Conservation (phyloP, 2,329 filamentous ascomycete genomes). For the Aspergillus clavatus region DNA sequence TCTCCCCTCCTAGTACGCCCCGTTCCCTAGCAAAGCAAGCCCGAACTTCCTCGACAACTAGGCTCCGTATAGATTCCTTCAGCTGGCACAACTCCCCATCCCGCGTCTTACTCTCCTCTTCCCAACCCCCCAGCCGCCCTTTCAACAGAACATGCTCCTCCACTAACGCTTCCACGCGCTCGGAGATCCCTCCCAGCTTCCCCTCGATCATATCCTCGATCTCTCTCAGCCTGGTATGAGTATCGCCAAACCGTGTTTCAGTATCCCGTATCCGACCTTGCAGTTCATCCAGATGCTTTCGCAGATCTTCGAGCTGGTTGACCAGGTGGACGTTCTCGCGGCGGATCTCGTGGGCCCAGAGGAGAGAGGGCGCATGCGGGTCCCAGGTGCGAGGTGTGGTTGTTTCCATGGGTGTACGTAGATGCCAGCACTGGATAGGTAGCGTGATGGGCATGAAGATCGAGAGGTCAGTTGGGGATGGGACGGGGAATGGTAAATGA, state of each 20-base stretch:
- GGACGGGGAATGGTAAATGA: no score
- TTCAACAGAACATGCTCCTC: neutral
- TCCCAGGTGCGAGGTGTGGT: conserved; percentile 1
- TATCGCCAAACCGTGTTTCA: neutral
- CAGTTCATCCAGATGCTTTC: conserved; percentile 5
- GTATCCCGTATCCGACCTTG: neutral
- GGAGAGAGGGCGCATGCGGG: conserved; percentile 20
- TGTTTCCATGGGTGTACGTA: conserved; percentile 6
- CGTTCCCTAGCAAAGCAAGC: neutral
- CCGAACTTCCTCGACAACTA: neutral
- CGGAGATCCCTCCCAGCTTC: neutral
- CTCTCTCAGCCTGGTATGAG: neutral
- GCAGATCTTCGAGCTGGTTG: conserved; percentile 19
- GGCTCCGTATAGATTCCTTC: neutral
- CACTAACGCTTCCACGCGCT: neutral
- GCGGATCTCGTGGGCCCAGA: conserved; percentile 39
- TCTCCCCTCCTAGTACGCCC: neutral
- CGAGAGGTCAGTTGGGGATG: no score
- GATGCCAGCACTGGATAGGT: no score
- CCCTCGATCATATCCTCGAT: neutral
- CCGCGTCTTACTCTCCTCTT: neutral
- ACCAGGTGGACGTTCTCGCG: conserved; percentile 33
- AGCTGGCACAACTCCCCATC: neutral
- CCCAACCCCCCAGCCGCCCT: neutral
- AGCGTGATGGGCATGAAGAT: no score